Base-by-base conservation (phyloP, 257 asterid species). In the Lantana camara region DNA sequence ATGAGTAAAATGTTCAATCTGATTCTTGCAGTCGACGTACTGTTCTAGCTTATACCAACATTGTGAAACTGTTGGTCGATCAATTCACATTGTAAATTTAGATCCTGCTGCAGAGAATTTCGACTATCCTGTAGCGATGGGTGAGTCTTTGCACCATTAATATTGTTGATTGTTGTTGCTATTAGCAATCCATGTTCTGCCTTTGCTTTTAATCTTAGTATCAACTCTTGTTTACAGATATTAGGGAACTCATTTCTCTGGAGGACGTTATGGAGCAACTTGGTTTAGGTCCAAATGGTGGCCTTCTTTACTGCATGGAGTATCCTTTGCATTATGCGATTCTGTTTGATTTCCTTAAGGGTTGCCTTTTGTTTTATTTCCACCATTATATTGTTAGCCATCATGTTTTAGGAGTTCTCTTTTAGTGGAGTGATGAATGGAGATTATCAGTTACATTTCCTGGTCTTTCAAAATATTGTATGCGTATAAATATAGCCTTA, bases 301-400 rank as follows among this genome's bases (percentile, higher is more conserved):
- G 95, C 66, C 96, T 94, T 66, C 75, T 94, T 42, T 90, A 94
- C 79, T 94, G 99, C 86, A 94, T 94, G 99, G 99, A 94, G 96
- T 94, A 94, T 90, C 96, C 96, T 79, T 79, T 55, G 15, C 63
- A 20, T 17, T 44, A 41, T 12, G 35, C 24, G 60, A 17, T 66
- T 20, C 59, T 34, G 27, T 63, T 46, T 47, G 12, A 15, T 73
- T 73, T 70, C 24, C 19, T 37, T 27, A 40, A n/a, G 6, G 37
- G 32, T 60, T 44, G 16, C 24, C 52, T 73, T 32, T 20, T 15
- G 21, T 29, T 30, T 40, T 16, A 16, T 34, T 62, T 38, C 19
- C 15, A 12, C 30, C 22, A 9, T 41, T 49, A 19, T 59, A 52
- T 59, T 38, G 12, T 60, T 37, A 29, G 42, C 47, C 51, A 11